Percentiles rank a stretch among this genome's conserved stretches.
phyloP scores from a whole-genome alignment of 352 stramenopile species.

The Phytopythium sindhum region DNA sequence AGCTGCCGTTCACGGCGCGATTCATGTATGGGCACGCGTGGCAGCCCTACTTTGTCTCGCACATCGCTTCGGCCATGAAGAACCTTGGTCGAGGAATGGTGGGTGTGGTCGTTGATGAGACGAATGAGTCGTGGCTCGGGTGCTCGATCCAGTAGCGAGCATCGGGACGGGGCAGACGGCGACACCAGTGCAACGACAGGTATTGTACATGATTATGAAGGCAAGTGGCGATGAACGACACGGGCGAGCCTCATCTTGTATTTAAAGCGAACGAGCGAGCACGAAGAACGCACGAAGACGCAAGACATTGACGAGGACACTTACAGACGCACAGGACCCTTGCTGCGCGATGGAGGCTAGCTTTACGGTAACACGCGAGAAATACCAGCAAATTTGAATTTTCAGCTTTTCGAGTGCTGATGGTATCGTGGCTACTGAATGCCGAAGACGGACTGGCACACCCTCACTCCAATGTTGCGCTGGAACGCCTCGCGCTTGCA shows the following conservation, averaged over 20 bases:
- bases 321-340: not conserved
- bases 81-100: conserved; percentile 44
- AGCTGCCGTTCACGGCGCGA: conserved; percentile 67
- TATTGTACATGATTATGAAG: conserved; percentile 7
- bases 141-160: conserved; percentile 54
- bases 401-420: not conserved
- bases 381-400: not conserved
- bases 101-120: conserved; percentile 23
- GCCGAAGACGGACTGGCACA: conserved; percentile 6
- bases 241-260: conserved; percentile 7
- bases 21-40: conserved; percentile 82
- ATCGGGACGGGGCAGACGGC: not conserved
- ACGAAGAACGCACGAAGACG: not conserved
- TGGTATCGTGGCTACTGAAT: not conserved
- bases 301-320: not conserved
- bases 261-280: conserved; percentile 4
- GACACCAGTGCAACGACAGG: conserved; percentile 3
- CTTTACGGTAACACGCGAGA: not conserved
- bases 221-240: not conserved
- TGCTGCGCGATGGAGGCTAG: not conserved
- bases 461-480: conserved; percentile 1
- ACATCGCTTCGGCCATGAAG: conserved; percentile 75
- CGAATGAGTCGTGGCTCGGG: conserved; percentile 55
- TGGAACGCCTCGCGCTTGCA: conserved; percentile 40
- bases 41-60: conserved; percentile 63